phyloP scores from a whole-genome alignment of 2,329 filamentous ascomycete species.

The Nigrograna mackinnonii region DNA sequence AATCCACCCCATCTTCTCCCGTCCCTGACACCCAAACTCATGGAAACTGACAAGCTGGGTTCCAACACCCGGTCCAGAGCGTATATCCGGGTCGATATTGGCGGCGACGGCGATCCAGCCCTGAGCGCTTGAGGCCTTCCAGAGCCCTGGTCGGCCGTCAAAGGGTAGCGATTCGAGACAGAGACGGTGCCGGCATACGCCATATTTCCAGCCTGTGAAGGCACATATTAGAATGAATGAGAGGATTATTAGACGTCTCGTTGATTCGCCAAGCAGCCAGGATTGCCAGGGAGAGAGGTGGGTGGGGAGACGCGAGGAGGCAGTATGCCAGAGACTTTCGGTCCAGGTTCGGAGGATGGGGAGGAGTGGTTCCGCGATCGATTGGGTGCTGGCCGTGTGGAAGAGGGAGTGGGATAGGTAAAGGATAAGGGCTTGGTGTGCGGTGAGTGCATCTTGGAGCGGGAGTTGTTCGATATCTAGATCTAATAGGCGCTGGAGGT shows the following conservation, averaged over 20 bases:
- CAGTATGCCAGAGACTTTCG: conserved; percentile 1
- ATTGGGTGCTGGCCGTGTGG: conserved; percentile 1
- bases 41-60: conserved; percentile 6
- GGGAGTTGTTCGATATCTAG: conserved; percentile 2
- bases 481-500: neutral
- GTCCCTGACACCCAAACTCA: conserved; percentile 6
- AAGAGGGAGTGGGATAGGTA: conserved; percentile 3
- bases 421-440: conserved; percentile 5
- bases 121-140: conserved; percentile 8
- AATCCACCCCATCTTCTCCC: neutral
- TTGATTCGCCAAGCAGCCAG: conserved; percentile 10
- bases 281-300: conserved; percentile 4
- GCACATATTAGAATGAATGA: conserved; percentile 4
- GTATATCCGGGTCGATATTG: too few relatives aligned
- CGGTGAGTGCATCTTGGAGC: conserved; percentile 3
- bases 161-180: conserved; percentile 9
- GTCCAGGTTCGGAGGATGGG: conserved; percentile 3
- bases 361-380: conserved; percentile 3
- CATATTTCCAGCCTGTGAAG: conserved; percentile 10
- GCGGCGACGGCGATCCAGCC: conserved; percentile 9
- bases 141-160: conserved; percentile 7
- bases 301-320: neutral
- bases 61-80: conserved; percentile 2
- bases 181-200: conserved; percentile 5
- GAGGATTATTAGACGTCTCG: conserved; percentile 7